These are phyloP conservation scores for Ceratocystis ficicola DNA, from an alignment of 2,329 filamentous ascomycete genomes.

Conservation along the genomic window DNA sequence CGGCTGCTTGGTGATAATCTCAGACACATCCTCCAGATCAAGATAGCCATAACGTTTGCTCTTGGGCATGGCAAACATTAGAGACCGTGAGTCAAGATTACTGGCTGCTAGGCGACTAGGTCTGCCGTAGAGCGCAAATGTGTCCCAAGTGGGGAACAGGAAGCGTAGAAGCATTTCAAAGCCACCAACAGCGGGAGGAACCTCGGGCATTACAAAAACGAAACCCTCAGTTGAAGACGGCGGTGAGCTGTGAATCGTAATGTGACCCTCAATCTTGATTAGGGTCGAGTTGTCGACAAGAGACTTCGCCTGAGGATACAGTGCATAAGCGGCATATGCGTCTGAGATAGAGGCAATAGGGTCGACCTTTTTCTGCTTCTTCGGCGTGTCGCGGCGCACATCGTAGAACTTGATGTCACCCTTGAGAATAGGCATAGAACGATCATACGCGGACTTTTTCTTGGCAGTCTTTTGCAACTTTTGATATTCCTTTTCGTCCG, in stretches of 20 bases:
- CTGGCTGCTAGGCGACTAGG: slow-evolving; percentile 79
- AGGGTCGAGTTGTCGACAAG: slow-evolving; percentile 90
- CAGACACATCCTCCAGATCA: slow-evolving; percentile 73
- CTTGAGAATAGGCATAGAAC: slow-evolving; percentile 56
- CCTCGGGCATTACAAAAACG: slow-evolving; percentile 95
- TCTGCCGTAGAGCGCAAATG: slow-evolving; percentile 80
- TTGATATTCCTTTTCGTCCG: slow-evolving; percentile 81
- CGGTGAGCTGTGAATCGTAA: slow-evolving; percentile 72
- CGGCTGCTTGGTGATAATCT: slow-evolving; percentile 64
- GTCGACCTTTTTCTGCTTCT: slow-evolving; percentile 80
- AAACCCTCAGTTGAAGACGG: slow-evolving; percentile 78
- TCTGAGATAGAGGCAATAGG: slow-evolving; percentile 88
- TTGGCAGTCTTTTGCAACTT: slow-evolving; percentile 76
- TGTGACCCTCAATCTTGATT: slow-evolving; percentile 82
- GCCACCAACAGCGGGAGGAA: slow-evolving; percentile 78
- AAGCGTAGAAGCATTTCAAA: slow-evolving; percentile 93
- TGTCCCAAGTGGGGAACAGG: slow-evolving; percentile 87
- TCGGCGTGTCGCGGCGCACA: slow-evolving; percentile 57
- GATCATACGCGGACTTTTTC: slow-evolving; percentile 70
- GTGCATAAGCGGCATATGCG: slow-evolving; percentile 83
- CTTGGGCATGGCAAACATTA: slow-evolving; percentile 98
- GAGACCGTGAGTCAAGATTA: slow-evolving; percentile 68
- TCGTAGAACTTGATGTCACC: slow-evolving; percentile 95
- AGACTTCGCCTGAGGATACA: slow-evolving; percentile 89
- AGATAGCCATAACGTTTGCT: slow-evolving; percentile 80